Percentiles rank a stretch among this genome's conserved stretches.
Evolutionary conservation across 2,329 filamentous ascomycete species (phyloP).

Genomic region (Trichoderma pleuroti): DNA sequence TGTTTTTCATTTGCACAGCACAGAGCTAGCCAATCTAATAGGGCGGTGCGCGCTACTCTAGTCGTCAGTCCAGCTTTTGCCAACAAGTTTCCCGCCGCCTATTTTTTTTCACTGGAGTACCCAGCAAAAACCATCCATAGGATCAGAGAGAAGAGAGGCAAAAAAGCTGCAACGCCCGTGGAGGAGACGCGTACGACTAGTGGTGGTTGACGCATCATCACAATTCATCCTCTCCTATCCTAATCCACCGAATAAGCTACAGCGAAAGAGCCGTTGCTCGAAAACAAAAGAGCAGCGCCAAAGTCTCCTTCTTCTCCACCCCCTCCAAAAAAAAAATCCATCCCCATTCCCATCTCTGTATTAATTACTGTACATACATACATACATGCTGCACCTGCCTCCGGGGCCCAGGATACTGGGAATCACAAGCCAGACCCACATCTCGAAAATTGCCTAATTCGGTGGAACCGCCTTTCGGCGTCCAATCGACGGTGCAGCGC

Average conservation of each 20-base stretch:
- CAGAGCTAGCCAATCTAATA: not conserved
- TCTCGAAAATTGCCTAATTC: slow-evolving; percentile 19
- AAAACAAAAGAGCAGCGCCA: not conserved
- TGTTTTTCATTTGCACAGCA: not conserved
- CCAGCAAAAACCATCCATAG: not conserved
- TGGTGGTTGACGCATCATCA: not conserved
- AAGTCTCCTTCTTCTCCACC: not conserved
- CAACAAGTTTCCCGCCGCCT: not conserved
- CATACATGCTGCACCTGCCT: not conserved
- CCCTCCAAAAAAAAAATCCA: not conserved
- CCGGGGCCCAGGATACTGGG: slow-evolving; percentile 6
- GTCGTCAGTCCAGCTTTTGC: not conserved
- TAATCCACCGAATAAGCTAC: not conserved
- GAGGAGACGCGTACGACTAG: not conserved
- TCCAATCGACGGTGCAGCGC: slow-evolving; percentile 13
- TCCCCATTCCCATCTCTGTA: not conserved
- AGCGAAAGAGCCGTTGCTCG: not conserved
- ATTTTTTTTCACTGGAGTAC: not conserved
- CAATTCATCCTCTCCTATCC: not conserved
- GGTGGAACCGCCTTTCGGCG: slow-evolving; percentile 7
- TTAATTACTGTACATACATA: not conserved
- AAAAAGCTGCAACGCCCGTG: not conserved
- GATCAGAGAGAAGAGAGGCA: not conserved
- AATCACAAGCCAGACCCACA: slow-evolving; percentile 7
- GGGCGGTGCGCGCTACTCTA: not conserved